Conservation (phyloP, 2,329 filamentous ascomycete species). For the Sclerotiophoma versabilis region DNA sequence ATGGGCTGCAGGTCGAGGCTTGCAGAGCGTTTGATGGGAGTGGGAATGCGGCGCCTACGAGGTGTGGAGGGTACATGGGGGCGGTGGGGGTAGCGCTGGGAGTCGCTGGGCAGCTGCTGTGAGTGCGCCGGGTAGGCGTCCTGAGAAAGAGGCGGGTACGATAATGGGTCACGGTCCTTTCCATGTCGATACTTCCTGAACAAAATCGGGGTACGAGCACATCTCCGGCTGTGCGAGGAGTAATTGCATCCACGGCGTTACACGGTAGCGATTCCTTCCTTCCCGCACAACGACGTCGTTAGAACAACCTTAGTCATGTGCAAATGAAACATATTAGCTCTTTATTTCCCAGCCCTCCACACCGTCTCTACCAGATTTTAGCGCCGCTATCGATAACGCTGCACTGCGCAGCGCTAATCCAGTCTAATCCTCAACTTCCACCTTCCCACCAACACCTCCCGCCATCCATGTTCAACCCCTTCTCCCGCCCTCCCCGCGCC, state of each 20-base stretch:
- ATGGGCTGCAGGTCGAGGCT: constrained; percentile 56
- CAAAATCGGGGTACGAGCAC: constrained; percentile 3
- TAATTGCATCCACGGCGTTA: constrained; percentile 13
- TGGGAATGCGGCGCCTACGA: constrained; percentile 39
- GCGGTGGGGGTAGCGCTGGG: constrained; percentile 47
- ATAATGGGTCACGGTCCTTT: constrained; percentile 10
- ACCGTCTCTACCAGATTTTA: not conserved
- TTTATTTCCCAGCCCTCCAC: too few relatives aligned
- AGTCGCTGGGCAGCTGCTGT: constrained; percentile 50
- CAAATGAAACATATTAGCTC: constrained; percentile 4
- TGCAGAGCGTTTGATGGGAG: constrained; percentile 52
- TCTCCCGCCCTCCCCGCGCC: constrained; percentile 29
- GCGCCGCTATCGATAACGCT: constrained; percentile 11
- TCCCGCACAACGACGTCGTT: not conserved
- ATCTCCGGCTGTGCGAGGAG: not conserved
- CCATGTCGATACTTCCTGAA: constrained; percentile 29
- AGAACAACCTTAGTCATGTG: constrained; percentile 9
- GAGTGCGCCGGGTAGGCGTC: not conserved
- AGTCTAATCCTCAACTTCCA: not conserved
- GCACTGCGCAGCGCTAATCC: not conserved
- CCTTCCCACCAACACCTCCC: not conserved
- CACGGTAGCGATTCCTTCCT: constrained; percentile 1
- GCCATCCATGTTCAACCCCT: constrained; percentile 25
- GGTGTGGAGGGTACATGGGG: constrained; percentile 30
- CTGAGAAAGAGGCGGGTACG: constrained; percentile 13